Evolutionary conservation across 1,284 basidiomycete species (phyloP).

Genomic region (Peniophora sp.): DNA sequence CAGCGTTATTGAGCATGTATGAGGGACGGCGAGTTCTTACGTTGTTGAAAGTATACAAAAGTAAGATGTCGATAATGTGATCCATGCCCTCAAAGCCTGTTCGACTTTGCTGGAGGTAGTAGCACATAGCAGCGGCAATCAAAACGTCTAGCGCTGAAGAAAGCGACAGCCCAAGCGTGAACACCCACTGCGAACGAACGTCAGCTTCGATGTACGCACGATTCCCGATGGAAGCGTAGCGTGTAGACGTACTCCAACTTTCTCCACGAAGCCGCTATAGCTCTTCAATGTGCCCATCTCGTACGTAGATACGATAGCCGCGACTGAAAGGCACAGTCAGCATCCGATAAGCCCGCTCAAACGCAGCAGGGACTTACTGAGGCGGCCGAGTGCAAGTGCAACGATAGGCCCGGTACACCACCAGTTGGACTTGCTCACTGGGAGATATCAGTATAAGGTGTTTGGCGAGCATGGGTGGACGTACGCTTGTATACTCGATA

Average conservation of each 20-base stretch:
- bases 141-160: constrained; percentile 40
- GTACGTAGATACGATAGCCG: constrained; percentile 12
- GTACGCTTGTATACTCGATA: too few species aligned
- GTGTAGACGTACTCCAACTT: not conserved
- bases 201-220: not conserved
- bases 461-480: too few species aligned
- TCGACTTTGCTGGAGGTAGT: constrained; percentile 30
- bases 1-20: not conserved
- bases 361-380: not conserved
- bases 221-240: not conserved
- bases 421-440: too few species aligned
- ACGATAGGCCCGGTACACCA: too few species aligned
- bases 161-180: constrained; percentile 41
- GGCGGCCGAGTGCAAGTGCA: too few species aligned
- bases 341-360: not conserved
- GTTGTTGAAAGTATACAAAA: constrained; percentile 46
- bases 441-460: too few species aligned
- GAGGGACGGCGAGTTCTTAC: constrained; percentile 28
- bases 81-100: constrained; percentile 34
- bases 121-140: constrained; percentile 37
- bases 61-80: constrained; percentile 39
- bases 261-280: not conserved
- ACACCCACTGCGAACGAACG: constrained; percentile 30
- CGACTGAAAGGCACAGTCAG: not conserved
- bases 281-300: constrained; percentile 16